phyloP scores from a whole-genome alignment of 2,329 filamentous ascomycete genomes.

The Colletotrichum chlorophyti region DNA sequence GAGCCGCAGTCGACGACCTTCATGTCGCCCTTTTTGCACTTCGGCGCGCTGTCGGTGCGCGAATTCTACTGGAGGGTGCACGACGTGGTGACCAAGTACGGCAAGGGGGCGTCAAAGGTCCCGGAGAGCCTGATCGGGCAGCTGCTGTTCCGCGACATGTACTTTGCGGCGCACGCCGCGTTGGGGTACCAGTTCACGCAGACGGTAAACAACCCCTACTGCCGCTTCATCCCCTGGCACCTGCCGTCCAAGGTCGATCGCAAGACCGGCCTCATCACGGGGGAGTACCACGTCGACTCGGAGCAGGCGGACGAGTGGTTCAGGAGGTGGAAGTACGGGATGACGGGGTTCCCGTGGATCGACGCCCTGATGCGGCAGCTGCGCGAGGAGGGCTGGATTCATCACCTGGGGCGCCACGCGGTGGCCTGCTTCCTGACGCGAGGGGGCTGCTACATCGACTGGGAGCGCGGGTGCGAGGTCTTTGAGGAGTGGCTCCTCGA shows the following conservation, averaged over 20 bases:
- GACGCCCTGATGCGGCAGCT: slow-evolving; percentile 83
- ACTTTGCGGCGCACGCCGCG: slow-evolving; percentile 77
- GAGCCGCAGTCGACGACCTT: slow-evolving; percentile 76
- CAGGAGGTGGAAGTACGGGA: slow-evolving; percentile 70
- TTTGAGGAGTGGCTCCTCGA: slow-evolving; percentile 80
- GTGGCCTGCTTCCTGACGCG: slow-evolving; percentile 83
- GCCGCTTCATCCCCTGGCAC: slow-evolving; percentile 82
- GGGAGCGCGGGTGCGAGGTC: slow-evolving; percentile 80
- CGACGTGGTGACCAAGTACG: slow-evolving; percentile 64
- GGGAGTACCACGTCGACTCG: slow-evolving; percentile 69
- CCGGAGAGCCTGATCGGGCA: slow-evolving; percentile 77
- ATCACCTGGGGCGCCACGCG: slow-evolving; percentile 79
- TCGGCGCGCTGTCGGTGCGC: slow-evolving; percentile 73
- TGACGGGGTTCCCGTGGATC: slow-evolving; percentile 81
- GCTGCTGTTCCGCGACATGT: slow-evolving; percentile 82
- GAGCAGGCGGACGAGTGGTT: slow-evolving; percentile 70
- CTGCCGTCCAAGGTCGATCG: slow-evolving; percentile 65
- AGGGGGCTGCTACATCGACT: slow-evolving; percentile 79
- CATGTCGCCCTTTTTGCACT: slow-evolving; percentile 76
- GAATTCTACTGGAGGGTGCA: slow-evolving; percentile 77
- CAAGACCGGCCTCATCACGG: slow-evolving; percentile 56
- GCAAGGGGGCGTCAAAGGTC: slow-evolving; percentile 62
- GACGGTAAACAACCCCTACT: slow-evolving; percentile 69
- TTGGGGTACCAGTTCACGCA: slow-evolving; percentile 70
- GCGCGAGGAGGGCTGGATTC: slow-evolving; percentile 76